These are phyloP conservation scores for Lactifluus hygrophoroides DNA, from an alignment of 768 basidiomycete species.

Conservation along the genomic window DNA sequence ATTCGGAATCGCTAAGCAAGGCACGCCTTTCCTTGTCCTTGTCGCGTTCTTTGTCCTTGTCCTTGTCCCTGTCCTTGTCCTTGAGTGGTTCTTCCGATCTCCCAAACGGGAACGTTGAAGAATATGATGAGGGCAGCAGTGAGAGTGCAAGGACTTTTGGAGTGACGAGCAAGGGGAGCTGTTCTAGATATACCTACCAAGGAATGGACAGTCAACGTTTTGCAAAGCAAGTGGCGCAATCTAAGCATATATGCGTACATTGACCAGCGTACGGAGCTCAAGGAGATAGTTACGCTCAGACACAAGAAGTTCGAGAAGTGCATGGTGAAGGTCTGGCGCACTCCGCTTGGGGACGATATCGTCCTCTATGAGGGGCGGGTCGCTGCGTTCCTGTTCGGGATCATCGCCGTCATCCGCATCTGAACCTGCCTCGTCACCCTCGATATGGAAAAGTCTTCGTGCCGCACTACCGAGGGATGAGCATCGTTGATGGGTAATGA, in stretches of 20 bases:
- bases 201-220: not conserved
- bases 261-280: constrained; percentile 70
- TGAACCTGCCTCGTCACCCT: constrained; percentile 25
- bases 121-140: constrained; percentile 30
- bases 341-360: constrained; percentile 8
- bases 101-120: constrained; percentile 7
- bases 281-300: constrained; percentile 79
- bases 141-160: constrained; percentile 22
- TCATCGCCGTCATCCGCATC: constrained; percentile 29
- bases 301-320: constrained; percentile 73
- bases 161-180: constrained; percentile 25
- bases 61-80: constrained; percentile 5
- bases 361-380: not conserved
- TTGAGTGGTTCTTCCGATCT: constrained; percentile 5
- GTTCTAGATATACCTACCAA: constrained; percentile 39
- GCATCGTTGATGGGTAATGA: constrained; percentile 6
- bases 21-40: constrained; percentile 31
- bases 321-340: constrained; percentile 42
- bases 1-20: constrained; percentile 49
- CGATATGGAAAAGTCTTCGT: constrained; percentile 28
- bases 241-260: constrained; percentile 38
- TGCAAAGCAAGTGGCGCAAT: not conserved
- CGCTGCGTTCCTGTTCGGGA: constrained; percentile 1
- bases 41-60: constrained; percentile 23
- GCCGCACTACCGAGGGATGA: constrained; percentile 8